Percentiles rank a stretch among this genome's conserved stretches.
These are phyloP conservation scores for Fusarium brevicatenulatum DNA, from an alignment of 2,329 filamentous ascomycete genomes.

Conservation along the genomic window DNA sequence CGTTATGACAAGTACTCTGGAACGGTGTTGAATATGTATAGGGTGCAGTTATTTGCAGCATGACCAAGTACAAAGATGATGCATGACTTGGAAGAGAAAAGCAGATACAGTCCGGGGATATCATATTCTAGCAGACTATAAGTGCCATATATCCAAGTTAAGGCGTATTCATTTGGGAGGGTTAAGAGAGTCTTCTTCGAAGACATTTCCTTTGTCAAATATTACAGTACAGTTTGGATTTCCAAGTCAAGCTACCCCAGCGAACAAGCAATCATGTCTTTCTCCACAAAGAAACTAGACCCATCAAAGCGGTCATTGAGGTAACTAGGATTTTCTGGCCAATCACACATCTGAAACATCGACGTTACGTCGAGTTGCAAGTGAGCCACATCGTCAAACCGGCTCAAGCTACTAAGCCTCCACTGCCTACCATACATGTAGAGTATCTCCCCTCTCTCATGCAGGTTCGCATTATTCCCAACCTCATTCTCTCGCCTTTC, in stretches of 20 bases:
- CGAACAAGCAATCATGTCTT: slow-evolving; percentile 13
- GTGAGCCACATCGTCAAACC: slow-evolving; percentile 39
- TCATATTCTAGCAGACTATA: background rate
- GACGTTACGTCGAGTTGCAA: slow-evolving; percentile 23
- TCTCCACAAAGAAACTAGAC: slow-evolving; percentile 30
- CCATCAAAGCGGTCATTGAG: background rate
- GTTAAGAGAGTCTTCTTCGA: background rate
- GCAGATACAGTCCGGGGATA: background rate
- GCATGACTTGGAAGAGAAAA: background rate
- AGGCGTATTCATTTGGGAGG: background rate
- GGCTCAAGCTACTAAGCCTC: background rate
- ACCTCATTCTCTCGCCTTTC: slow-evolving; percentile 4
- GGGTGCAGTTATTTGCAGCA: background rate
- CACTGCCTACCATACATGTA: background rate
- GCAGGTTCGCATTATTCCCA: slow-evolving; percentile 6
- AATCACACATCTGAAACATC: slow-evolving; percentile 31
- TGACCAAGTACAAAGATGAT: background rate
- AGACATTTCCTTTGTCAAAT: background rate
- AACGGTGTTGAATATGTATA: background rate
- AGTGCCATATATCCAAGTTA: background rate
- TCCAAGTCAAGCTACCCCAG: background rate
- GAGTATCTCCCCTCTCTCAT: slow-evolving; percentile 18
- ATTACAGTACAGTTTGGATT: background rate
- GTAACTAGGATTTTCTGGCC: slow-evolving; percentile 1
- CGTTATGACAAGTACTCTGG: background rate